A percentile compares a stretch with the other conserved stretches of the same genome.
These are phyloP conservation scores for Quercus robur DNA, from an alignment of 306 rosid species.

Conservation along the genomic window DNA sequence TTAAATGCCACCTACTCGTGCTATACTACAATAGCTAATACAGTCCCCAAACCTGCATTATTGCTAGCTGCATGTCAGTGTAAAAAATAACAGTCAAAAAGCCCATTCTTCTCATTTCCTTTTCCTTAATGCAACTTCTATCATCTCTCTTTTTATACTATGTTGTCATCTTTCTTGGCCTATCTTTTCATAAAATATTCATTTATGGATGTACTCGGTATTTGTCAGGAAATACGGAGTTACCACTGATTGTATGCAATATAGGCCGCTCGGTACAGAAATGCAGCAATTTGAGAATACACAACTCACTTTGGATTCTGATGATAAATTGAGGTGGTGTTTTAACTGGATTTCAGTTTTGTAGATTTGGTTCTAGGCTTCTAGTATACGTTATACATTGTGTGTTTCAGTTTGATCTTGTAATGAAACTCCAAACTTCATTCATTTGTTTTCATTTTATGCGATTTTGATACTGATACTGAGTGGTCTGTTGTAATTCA, in stretches of 20 bases:
- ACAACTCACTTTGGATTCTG: constrained; percentile 72
- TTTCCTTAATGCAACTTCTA: too few relatives aligned
- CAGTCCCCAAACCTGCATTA: too few relatives aligned
- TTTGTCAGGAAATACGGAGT: constrained; percentile 25
- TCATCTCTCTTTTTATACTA: too few relatives aligned
- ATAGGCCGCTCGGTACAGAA: constrained; percentile 55
- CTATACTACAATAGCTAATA: too few relatives aligned
- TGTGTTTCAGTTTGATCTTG: not conserved
- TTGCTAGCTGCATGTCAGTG: too few relatives aligned
- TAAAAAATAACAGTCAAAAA: too few relatives aligned
- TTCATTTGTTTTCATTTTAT: not conserved
- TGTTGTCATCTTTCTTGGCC: too few relatives aligned
- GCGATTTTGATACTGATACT: not conserved
- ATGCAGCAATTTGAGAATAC: constrained; percentile 39
- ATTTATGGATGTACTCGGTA: constrained; percentile 28
- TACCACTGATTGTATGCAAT: constrained; percentile 1
- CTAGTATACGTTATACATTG: not conserved
- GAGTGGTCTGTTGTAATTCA: not conserved
- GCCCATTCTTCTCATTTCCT: too few relatives aligned
- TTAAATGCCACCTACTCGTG: too few relatives aligned
- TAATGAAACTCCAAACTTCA: not conserved
- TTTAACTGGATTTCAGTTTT: constrained; percentile 8
- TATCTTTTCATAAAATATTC: too few relatives aligned
- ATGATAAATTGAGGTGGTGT: constrained; percentile 25
- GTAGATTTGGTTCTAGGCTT: constrained; percentile 7